phyloP scores from a whole-genome alignment of 345 rosid genomes.

The Populus ilicifolia region DNA sequence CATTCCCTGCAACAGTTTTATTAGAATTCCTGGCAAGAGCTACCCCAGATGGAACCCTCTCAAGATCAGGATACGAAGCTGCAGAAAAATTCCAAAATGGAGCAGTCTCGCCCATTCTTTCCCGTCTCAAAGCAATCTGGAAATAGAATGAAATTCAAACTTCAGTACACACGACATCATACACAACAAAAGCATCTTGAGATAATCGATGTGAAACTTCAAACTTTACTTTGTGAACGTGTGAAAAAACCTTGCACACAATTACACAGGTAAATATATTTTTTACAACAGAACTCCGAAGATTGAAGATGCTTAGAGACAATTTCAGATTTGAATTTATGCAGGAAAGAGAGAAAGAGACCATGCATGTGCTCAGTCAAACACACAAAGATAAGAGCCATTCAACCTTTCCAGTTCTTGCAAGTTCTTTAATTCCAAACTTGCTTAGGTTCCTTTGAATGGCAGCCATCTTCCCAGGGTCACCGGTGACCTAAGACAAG shows the following conservation, averaged over 20 bases:
- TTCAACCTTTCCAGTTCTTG: conserved; percentile 66
- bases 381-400: neutral
- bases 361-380: neutral
- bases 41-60: conserved; percentile 21
- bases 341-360: neutral
- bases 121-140: conserved; percentile 81
- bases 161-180: neutral
- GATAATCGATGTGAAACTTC: neutral
- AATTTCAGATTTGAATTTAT: neutral
- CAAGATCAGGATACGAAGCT: conserved; percentile 58
- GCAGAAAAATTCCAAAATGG: conserved; percentile 79
- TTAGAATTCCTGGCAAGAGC: conserved; percentile 8
- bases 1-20: conserved; percentile 15
- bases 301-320: neutral
- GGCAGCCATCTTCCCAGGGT: conserved; percentile 92
- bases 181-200: neutral
- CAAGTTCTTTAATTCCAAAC: conserved; percentile 83
- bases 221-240: neutral
- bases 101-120: conserved; percentile 78
- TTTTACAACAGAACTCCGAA: neutral
- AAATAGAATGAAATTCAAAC: conserved; percentile 9
- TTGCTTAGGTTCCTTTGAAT: conserved; percentile 78
- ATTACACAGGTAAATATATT: neutral
- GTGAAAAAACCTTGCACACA: neutral
- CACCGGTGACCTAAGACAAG: conserved; percentile 72